Evolutionary conservation across 2,329 filamentous ascomycete genomes (phyloP).

Genomic region (Trichoderma sp.): DNA sequence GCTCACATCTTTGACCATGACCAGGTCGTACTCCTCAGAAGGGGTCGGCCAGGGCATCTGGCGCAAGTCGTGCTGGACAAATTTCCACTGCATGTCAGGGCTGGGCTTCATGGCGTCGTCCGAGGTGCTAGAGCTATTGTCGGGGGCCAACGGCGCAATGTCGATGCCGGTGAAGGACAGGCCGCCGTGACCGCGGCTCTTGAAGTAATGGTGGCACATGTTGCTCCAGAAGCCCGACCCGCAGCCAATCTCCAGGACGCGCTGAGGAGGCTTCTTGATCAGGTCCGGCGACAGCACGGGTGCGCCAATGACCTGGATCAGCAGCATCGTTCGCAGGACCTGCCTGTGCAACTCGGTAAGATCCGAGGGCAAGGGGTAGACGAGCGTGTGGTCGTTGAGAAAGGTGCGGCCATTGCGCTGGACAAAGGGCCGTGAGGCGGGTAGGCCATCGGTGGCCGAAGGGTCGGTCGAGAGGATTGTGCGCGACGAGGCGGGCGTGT

Average conservation of each 20-base stretch:
- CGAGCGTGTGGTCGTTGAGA: conserved; percentile 66
- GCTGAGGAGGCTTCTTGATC: conserved; percentile 64
- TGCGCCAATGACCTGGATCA: conserved; percentile 76
- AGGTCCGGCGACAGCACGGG: conserved; percentile 72
- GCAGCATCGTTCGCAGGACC: conserved; percentile 75
- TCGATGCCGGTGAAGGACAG: conserved; percentile 82
- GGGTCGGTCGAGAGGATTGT: conserved; percentile 51
- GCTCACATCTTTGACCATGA: conserved; percentile 83
- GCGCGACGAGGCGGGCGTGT: conserved; percentile 41
- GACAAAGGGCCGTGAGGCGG: conserved; percentile 54
- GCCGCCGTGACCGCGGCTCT: conserved; percentile 61
- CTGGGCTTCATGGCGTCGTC: conserved; percentile 49
- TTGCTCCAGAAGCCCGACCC: conserved; percentile 88
- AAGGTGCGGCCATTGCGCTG: conserved; percentile 79
- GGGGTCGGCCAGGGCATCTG: conserved; percentile 73
- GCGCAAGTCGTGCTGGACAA: conserved; percentile 83
- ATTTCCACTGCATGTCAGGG: conserved; percentile 81
- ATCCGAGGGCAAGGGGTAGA: conserved; percentile 87
- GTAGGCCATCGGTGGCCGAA: conserved; percentile 42
- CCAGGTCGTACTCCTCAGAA: conserved; percentile 77
- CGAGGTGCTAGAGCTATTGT: conserved; percentile 31
- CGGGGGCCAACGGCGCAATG: conserved; percentile 65
- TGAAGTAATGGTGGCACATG: conserved; percentile 79
- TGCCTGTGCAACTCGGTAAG: conserved; percentile 84
- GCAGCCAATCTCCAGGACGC: conserved; percentile 83